Evolutionary conservation across 768 basidiomycete genomes (phyloP).

Genomic region (Harrya chromipes): DNA sequence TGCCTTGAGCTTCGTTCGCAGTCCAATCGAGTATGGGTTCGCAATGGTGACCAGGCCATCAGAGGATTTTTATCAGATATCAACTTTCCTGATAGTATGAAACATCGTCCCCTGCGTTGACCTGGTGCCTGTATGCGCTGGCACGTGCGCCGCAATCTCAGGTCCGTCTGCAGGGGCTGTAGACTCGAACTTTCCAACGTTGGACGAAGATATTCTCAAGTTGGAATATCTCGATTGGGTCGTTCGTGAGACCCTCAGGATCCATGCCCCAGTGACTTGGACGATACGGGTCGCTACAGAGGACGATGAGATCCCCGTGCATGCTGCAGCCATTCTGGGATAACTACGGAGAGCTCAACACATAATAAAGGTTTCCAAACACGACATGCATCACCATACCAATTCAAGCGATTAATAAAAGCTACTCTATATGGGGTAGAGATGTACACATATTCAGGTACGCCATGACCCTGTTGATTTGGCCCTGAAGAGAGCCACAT

Average conservation of each 20-base stretch:
- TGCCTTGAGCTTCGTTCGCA: constrained; percentile 21
- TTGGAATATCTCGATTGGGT: constrained; percentile 60
- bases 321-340: constrained; percentile 32
- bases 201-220: constrained; percentile 32
- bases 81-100: constrained; percentile 66
- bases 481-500: constrained; percentile 18
- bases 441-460: constrained; percentile 63
- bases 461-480: constrained; percentile 24
- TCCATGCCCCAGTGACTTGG: constrained; percentile 55
- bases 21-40: constrained; percentile 58
- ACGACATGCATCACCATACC: constrained; percentile 58
- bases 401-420: constrained; percentile 58
- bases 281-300: constrained; percentile 54
- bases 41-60: constrained; percentile 49
- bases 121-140: constrained; percentile 63
- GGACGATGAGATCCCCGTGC: constrained; percentile 52
- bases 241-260: constrained; percentile 53
- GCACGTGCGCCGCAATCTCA: constrained; percentile 46
- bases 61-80: constrained; percentile 63
- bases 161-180: constrained; percentile 43
- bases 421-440: constrained; percentile 54
- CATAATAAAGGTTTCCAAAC: constrained; percentile 39
- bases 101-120: constrained; percentile 53
- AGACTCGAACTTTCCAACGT: constrained; percentile 9
- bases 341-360: constrained; percentile 28